A percentile compares a stretch with the other conserved stretches of the same genome.
These are phyloP conservation scores for Simmondsia chinensis DNA, from an alignment of 148 eudicot genomes.

Conservation along the genomic window DNA sequence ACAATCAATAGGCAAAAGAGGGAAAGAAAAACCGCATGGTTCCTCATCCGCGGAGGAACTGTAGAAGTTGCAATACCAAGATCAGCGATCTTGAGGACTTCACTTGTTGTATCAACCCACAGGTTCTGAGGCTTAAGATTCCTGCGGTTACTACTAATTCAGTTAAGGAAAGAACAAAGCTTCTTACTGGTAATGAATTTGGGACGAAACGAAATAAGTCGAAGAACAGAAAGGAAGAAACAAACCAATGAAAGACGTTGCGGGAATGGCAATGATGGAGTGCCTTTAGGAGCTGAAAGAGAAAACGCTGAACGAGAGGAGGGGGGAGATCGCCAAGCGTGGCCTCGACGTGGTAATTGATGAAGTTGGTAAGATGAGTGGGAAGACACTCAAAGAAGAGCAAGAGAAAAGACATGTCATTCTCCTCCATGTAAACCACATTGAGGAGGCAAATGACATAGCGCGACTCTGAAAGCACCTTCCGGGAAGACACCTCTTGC, in stretches of 20 bases:
- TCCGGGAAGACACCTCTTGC: too few species aligned
- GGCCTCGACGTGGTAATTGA: conserved; percentile 73
- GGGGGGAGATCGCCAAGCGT: conserved; percentile 57
- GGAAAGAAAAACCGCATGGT: conserved; percentile 58
- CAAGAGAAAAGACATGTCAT: conserved; percentile 73
- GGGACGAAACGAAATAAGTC: neutral
- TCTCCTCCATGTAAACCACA: too few species aligned
- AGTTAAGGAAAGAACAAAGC: neutral
- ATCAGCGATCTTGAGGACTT: conserved; percentile 91
- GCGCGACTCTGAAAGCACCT: too few species aligned
- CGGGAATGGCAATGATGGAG: conserved; percentile 94
- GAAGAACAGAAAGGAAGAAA: neutral
- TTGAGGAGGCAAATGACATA: too few species aligned
- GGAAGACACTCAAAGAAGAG: conserved; percentile 87
- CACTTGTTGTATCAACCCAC: conserved; percentile 88
- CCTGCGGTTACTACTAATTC: conserved; percentile 11
- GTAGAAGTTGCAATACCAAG: conserved; percentile 91
- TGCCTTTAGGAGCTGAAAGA: conserved; percentile 77
- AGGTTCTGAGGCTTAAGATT: conserved; percentile 97
- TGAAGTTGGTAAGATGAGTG: conserved; percentile 85
- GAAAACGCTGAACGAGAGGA: conserved; percentile 52
- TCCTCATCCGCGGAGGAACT: conserved; percentile 89
- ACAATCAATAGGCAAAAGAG: neutral
- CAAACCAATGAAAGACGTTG: conserved; percentile 58
- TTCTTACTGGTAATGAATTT: too few species aligned